A percentile compares a stretch with the other conserved stretches of the same genome.
These are phyloP conservation scores for Arachis stenosperma DNA, from an alignment of 306 rosid genomes.

Conservation along the genomic window DNA sequence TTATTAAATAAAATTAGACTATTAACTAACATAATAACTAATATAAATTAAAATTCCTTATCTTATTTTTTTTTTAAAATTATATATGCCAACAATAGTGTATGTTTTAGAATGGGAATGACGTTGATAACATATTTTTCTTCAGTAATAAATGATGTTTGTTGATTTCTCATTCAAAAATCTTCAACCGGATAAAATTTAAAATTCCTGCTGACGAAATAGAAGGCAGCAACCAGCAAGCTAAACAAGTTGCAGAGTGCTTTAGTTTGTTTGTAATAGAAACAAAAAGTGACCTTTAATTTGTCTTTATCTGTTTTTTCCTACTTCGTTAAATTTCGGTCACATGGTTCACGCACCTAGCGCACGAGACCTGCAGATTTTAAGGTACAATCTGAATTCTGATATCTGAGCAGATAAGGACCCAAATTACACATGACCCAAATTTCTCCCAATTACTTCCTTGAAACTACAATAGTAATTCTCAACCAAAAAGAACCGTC, in stretches of 20 bases:
- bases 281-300: background rate
- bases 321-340: constrained; percentile 3
- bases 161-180: background rate
- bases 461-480: no score
- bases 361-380: constrained; percentile 4
- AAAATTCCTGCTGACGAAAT: background rate
- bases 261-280: background rate
- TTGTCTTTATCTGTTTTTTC: background rate
- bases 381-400: background rate
- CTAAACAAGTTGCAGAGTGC: no score
- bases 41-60: no score
- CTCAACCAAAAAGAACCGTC: no score
- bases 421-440: background rate
- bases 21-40: no score
- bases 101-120: no score
- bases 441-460: constrained; percentile 35
- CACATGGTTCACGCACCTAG: constrained; percentile 21
- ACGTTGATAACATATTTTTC: no score
- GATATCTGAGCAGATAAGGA: background rate
- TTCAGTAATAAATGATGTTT: background rate
- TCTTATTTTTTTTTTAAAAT: no score
- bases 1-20: no score
- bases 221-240: background rate
- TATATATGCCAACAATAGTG: no score
- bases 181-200: background rate